Conservation (phyloP, 129 eudicot genomes). For the Saposhnikovia divaricata region DNA sequence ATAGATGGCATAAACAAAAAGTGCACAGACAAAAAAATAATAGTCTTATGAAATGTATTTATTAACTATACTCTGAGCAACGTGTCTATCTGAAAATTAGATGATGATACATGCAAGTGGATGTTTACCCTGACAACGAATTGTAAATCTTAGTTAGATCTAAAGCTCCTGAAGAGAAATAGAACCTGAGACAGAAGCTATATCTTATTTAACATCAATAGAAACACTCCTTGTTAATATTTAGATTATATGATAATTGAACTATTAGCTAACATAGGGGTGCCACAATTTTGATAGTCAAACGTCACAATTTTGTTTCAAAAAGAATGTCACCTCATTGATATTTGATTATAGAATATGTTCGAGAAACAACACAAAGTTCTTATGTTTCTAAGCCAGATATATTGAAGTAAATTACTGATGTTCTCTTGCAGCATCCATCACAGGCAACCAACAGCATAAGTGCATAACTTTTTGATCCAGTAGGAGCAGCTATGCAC, state of each 20-base stretch:
- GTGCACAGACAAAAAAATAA: background rate
- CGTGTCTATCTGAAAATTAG: background rate
- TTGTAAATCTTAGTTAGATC: background rate
- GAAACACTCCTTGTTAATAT: background rate
- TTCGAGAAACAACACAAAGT: background rate
- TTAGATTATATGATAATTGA: background rate
- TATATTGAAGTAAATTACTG: background rate
- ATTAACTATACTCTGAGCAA: background rate
- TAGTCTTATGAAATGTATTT: background rate
- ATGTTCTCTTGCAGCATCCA: background rate
- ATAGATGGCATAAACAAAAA: background rate
- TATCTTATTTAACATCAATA: background rate
- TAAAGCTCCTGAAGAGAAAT: background rate
- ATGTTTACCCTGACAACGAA: background rate
- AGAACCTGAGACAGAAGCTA: background rate
- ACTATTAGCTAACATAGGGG: background rate
- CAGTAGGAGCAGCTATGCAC: background rate
- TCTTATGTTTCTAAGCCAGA: background rate
- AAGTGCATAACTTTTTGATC: too few relatives aligned
- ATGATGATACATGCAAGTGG: background rate
- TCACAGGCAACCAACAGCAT: background rate
- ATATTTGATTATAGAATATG: too few relatives aligned
- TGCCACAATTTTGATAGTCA: background rate
- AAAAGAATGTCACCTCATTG: background rate
- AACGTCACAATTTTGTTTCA: background rate